Percentiles rank a stretch among this genome's conserved stretches.
Evolutionary conservation across 495 filamentous ascomycete species (phyloP).

Genomic region (Aspergillus funiculosus): DNA sequence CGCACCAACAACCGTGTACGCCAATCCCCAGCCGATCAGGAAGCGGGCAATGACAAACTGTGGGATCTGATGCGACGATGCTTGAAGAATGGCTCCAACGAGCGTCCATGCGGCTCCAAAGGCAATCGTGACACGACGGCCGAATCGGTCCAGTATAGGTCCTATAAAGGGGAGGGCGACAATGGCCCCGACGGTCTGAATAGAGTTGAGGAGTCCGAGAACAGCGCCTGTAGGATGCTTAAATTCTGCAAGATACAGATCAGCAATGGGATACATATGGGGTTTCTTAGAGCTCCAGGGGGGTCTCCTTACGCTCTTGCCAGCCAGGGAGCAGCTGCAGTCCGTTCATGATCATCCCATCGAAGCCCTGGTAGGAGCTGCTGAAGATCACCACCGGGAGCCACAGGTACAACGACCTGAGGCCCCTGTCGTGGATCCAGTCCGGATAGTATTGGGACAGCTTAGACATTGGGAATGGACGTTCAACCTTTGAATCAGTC

Average conservation of each 20-base stretch:
- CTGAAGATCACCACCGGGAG: constrained; percentile 2
- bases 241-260: neutral
- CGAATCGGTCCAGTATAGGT: constrained; percentile 1
- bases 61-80: neutral
- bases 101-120: constrained; percentile 5
- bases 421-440: constrained; percentile 6
- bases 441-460: neutral
- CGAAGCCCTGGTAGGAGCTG: constrained; percentile 4
- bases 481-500: too few relatives aligned
- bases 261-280: neutral
- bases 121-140: constrained; percentile 3
- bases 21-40: constrained; percentile 1
- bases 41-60: constrained; percentile 3
- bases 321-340: constrained; percentile 7
- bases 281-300: neutral
- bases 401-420: neutral
- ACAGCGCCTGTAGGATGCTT: constrained; percentile 1
- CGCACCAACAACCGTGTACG: constrained; percentile 1
- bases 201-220: neutral
- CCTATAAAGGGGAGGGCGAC: constrained; percentile 6
- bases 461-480: neutral
- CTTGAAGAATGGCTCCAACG: constrained; percentile 1
- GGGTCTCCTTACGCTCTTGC: neutral
- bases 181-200: constrained; percentile 5
- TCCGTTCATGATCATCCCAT: constrained; percentile 7